Percentiles rank a stretch among this genome's conserved stretches.
Evolutionary conservation across 1,139 yeast genomes (phyloP).

Genomic region (Blastobotrys apis): DNA sequence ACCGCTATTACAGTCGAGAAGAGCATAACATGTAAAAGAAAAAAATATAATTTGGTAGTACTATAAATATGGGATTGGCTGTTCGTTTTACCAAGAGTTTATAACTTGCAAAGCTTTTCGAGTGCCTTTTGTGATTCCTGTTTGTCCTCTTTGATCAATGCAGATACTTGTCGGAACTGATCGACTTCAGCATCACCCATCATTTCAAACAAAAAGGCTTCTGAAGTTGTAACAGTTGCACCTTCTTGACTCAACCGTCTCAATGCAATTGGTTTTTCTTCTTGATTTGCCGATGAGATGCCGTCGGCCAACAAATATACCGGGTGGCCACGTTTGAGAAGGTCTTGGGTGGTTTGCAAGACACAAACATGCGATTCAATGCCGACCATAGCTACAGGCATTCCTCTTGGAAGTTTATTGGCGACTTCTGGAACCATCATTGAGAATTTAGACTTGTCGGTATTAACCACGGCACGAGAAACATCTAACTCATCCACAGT

Average conservation of each 20-base stretch:
- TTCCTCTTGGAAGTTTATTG: conserved; percentile 19
- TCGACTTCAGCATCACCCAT: conserved; percentile 34
- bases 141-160: conserved; percentile 23
- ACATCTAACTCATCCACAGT: conserved; percentile 27
- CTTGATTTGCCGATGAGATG: conserved; percentile 25
- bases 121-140: conserved; percentile 18
- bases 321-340: conserved; percentile 25
- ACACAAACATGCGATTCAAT: conserved; percentile 32
- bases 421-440: conserved; percentile 28
- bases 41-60: background rate
- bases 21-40: conserved; percentile 8
- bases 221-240: conserved; percentile 32
- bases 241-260: conserved; percentile 25
- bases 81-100: background rate
- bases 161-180: conserved; percentile 21
- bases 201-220: conserved; percentile 41
- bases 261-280: conserved; percentile 29
- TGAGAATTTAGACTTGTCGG: conserved; percentile 29
- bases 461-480: conserved; percentile 22
- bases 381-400: conserved; percentile 29
- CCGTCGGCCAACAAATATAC: conserved; percentile 31
- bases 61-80: background rate
- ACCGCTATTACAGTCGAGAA: conserved; percentile 24
- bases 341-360: conserved; percentile 29
- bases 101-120: conserved; percentile 17